A percentile compares a stretch with the other conserved stretches of the same genome.
phyloP scores from a whole-genome alignment of 73 alveolate species.

The Paramecium biaurelia region DNA sequence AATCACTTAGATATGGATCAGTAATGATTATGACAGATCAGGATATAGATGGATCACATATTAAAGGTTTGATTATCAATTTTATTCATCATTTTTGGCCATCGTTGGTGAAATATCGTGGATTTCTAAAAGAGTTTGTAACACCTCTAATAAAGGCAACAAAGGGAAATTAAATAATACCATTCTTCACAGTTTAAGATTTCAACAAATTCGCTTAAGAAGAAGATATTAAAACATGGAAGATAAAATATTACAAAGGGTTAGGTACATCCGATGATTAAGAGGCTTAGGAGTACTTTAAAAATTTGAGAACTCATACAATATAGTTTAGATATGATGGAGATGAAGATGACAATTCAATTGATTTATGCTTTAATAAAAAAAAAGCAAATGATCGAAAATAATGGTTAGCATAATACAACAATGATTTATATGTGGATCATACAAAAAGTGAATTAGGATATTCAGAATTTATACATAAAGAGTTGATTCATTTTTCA shows the following conservation, averaged over 20 bases:
- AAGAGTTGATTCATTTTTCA: conserved; percentile 91
- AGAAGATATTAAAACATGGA: conserved; percentile 86
- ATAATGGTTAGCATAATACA: conserved; percentile 90
- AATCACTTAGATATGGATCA: conserved; percentile 89
- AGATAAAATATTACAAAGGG: conserved; percentile 99
- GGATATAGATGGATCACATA: conserved; percentile 99
- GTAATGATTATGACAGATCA: conserved; percentile 99
- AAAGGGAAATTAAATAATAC: conserved; percentile 80
- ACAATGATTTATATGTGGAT: conserved; percentile 83
- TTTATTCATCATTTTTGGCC: conserved; percentile 99
- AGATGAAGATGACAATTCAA: conserved; percentile 94
- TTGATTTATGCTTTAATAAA: conserved; percentile 98
- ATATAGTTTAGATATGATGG: conserved; percentile 89
- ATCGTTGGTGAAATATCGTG: conserved; percentile 86
- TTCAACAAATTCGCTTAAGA: conserved; percentile 87
- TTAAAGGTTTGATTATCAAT: conserved; percentile 98
- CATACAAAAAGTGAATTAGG: conserved; percentile 73
- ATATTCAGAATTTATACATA: conserved; percentile 83
- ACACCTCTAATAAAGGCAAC: conserved; percentile 98
- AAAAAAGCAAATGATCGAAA: conserved; percentile 97
- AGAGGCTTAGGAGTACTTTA: conserved; percentile 99
- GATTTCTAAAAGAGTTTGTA: conserved; percentile 96
- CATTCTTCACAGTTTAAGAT: conserved; percentile 96
- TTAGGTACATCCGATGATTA: conserved; percentile 99
- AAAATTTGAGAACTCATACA: conserved; percentile 87